Base-by-base conservation (phyloP, 2,329 filamentous ascomycete genomes). In the Xylariaceae sp. region DNA sequence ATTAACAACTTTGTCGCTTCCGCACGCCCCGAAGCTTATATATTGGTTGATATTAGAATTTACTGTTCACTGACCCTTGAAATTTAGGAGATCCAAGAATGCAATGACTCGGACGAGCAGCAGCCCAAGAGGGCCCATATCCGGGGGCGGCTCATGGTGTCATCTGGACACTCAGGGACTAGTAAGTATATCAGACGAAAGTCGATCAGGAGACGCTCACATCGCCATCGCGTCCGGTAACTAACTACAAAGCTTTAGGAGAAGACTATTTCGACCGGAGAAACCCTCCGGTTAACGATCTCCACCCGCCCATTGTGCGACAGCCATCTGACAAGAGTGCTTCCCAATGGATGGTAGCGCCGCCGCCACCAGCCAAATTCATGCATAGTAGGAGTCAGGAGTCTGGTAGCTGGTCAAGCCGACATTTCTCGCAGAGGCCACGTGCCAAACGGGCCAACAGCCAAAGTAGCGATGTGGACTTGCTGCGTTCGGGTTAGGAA, bases 291-390 rank as follows among this genome's bases (percentile, higher is more conserved):
- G 84, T 95, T 64, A 94, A 95, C 72, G 89, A 95, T 58, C 81
- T 91, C 55, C 89, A 95, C 68, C 89, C 89, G 4, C 89, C 90
- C 2, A 86, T 95, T 50, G 88, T 94, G 57, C 89, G 83, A 70
- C 89, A 84, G 71, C 87, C 82, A 54, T 87, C 85, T 39, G 84
- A 81, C 67, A 83, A 76, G 66, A 83, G 84, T 52, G 89, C 88
- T 56, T 86, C 88, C 52, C 80, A 80, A 66, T 96, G 91, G 91
- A 96, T 96, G 91, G 76, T 95, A 50, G 89, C 95, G 67, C 91
- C 91, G 2, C 90, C 91, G 1, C 91, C 91, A n/a, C 83, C 86
- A 35, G 90, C 91, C 54, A 91, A 87, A 69, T 79, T 96, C 56
- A 96, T 96, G 91, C 88, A 87, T 60, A 91, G 91, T 61, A 94